Conservation (phyloP, 179 eudicot species). For the Vitellaria paradoxa region DNA sequence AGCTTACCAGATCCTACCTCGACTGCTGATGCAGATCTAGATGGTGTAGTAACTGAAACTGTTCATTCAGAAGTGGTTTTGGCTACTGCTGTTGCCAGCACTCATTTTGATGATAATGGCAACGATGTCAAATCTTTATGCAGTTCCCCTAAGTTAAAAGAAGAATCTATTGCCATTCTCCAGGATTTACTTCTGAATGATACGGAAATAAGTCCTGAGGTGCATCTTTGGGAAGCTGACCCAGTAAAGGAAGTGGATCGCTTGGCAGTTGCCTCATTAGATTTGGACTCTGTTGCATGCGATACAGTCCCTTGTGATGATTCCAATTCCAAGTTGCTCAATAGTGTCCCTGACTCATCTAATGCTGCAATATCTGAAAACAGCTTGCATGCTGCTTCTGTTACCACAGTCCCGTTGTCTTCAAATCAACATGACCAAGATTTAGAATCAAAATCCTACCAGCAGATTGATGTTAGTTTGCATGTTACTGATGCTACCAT, state of each 20-base stretch:
- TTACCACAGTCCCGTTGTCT: constrained; percentile 19
- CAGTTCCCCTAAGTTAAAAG: constrained; percentile 23
- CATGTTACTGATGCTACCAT: no score
- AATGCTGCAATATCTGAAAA: constrained; percentile 26
- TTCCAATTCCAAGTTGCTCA: constrained; percentile 22
- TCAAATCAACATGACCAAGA: constrained; percentile 19
- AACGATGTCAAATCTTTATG: constrained; percentile 10
- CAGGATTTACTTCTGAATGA: constrained; percentile 28
- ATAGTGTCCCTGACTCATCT: constrained; percentile 21
- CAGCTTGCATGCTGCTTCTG: constrained; percentile 14
- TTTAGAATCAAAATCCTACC: constrained; percentile 20
- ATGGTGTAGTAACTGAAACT: constrained; percentile 21
- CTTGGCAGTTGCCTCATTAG: constrained; percentile 27
- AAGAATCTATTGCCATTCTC: constrained; percentile 19
- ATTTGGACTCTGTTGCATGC: constrained; percentile 18
- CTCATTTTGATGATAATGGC: constrained; percentile 20
- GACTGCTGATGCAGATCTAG: constrained; percentile 16
- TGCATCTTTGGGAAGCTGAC: constrained; percentile 19
- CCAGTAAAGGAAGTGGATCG: constrained; percentile 19
- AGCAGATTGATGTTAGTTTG: constrained; percentile 13
- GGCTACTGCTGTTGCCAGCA: constrained; percentile 13
- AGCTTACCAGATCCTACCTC: constrained; percentile 18
- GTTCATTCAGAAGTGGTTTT: constrained; percentile 15
- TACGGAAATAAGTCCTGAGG: constrained; percentile 18
- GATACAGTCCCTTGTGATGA: constrained; percentile 19